These are phyloP conservation scores for Lunasporangiospora selenospora DNA, from an alignment of 192 early-diverging fungal species.

Conservation along the genomic window DNA sequence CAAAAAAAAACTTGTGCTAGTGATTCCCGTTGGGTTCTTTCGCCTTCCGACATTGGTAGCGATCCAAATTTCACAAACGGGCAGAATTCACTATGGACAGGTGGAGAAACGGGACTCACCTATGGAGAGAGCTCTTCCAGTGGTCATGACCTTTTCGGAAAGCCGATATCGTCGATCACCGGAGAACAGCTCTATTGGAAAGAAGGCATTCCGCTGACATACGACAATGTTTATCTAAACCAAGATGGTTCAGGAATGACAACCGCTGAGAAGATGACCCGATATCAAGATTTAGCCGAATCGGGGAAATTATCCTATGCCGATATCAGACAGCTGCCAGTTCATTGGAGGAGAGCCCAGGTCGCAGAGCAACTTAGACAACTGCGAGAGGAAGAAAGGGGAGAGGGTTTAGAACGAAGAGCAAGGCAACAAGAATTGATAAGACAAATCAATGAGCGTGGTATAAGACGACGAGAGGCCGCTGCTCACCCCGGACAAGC, in stretches of 20 bases:
- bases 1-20: no score
- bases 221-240: conserved; percentile 19
- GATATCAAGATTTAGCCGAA: conserved; percentile 3
- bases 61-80: no score
- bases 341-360: background rate
- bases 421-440: conserved; percentile 25
- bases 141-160: background rate
- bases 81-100: no score
- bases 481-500: background rate
- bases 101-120: no score
- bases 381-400: background rate
- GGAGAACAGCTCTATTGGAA: conserved; percentile 20
- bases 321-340: conserved; percentile 2
- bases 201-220: conserved; percentile 13
- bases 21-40: no score
- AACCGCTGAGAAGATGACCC: background rate
- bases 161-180: background rate
- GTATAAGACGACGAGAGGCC: background rate
- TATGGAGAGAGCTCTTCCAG: conserved; percentile 1
- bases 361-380: background rate
- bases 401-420: background rate
- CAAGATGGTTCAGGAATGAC: conserved; percentile 17
- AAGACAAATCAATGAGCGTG: conserved; percentile 27
- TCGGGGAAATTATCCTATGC: background rate
- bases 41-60: no score